phyloP scores from a whole-genome alignment of 2,329 filamentous ascomycete species.

The Bipolaris oryzae region DNA sequence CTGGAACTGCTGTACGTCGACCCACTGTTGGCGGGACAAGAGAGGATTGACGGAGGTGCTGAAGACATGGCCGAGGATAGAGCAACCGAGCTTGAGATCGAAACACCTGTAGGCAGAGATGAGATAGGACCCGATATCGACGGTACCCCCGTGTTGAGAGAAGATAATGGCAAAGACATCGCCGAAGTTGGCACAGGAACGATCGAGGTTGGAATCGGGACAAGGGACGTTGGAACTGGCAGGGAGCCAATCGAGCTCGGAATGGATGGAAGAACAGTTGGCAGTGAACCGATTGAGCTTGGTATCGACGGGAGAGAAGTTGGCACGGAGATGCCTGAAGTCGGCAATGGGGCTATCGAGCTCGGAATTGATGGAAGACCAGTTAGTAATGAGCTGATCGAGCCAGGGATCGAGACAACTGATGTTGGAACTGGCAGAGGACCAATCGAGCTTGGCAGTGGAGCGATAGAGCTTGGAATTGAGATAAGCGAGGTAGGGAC shows the following conservation, averaged over 20 bases:
- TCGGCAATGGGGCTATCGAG: too few relatives aligned
- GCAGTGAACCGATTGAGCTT: not conserved
- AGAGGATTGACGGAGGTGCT: not conserved
- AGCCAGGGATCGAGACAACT: not conserved
- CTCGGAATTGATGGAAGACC: too few relatives aligned
- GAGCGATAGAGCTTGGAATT: not conserved
- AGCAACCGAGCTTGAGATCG: not conserved
- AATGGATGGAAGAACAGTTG: not conserved
- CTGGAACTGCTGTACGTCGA: conserved; percentile 7
- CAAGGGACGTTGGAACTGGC: not conserved
- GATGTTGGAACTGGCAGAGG: too few relatives aligned
- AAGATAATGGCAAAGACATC: not conserved
- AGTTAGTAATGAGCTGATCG: too few relatives aligned
- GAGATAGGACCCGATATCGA: not conserved
- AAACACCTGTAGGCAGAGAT: not conserved
- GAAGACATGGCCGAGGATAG: not conserved
- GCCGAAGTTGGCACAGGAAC: not conserved
- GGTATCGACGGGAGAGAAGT: not conserved
- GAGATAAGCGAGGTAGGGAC: not conserved
- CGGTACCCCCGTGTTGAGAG: not conserved
- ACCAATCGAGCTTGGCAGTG: too few relatives aligned
- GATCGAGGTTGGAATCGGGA: not conserved
- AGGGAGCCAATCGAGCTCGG: too few relatives aligned
- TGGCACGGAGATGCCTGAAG: not conserved
- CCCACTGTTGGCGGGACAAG: conserved; percentile 17